These are phyloP conservation scores for Aaosphaeria arxii DNA, from an alignment of 2,329 filamentous ascomycete species.

Conservation along the genomic window DNA sequence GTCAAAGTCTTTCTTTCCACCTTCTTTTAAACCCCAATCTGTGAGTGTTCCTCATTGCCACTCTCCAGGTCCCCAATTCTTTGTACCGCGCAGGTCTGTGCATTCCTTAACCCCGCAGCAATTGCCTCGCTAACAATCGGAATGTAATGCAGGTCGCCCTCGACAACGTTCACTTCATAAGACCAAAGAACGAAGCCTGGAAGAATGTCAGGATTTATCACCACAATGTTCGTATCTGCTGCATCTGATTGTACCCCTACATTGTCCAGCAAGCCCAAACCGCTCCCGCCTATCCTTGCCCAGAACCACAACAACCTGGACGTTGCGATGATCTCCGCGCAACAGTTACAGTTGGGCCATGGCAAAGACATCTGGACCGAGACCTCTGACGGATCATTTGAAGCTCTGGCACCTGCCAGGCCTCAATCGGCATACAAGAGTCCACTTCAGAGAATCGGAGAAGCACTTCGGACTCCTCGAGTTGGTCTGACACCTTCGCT, in stretches of 20 bases:
- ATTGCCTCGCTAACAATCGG: slow-evolving; percentile 31
- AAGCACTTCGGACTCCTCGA: slow-evolving; percentile 22
- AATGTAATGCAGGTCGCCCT: slow-evolving; percentile 24
- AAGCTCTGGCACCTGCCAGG: slow-evolving; percentile 12
- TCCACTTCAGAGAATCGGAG: slow-evolving; percentile 27
- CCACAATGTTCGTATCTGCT: slow-evolving; percentile 67
- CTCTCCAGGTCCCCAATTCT: too few species aligned
- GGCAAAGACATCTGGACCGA: not conserved
- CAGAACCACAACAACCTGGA: slow-evolving; percentile 41
- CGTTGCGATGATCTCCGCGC: slow-evolving; percentile 8
- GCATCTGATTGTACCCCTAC: slow-evolving; percentile 24
- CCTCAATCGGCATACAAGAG: slow-evolving; percentile 28
- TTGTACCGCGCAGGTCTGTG: slow-evolving; percentile 5
- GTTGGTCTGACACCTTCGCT: slow-evolving; percentile 1
- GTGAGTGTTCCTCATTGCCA: too few species aligned
- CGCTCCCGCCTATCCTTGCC: slow-evolving; percentile 44
- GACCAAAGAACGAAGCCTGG: slow-evolving; percentile 10
- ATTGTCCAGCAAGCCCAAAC: slow-evolving; percentile 30
- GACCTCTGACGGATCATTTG: slow-evolving; percentile 8
- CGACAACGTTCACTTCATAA: slow-evolving; percentile 15
- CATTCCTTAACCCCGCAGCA: slow-evolving; percentile 15
- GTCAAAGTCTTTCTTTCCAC: too few species aligned
- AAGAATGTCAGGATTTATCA: slow-evolving; percentile 74
- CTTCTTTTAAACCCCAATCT: too few species aligned
- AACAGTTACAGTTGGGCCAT: too few species aligned